Evolutionary conservation across 148 eudicot genomes (phyloP), one percentile per base, ranked within the genome.

Genomic region (Nyssa sinensis): DNA sequence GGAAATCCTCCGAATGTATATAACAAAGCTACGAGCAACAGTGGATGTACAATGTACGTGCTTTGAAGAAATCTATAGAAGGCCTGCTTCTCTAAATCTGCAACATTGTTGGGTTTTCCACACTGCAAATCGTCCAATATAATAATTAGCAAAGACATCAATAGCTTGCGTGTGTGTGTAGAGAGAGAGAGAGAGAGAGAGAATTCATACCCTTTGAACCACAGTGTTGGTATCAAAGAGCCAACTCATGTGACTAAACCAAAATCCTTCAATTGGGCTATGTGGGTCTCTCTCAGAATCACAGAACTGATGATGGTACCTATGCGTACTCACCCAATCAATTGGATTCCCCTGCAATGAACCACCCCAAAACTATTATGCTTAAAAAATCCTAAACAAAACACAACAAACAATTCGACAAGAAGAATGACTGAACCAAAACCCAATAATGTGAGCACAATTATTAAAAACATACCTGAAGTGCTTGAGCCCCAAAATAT

Each of bases 231-330:
- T 70, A 55, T 91, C 91, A 69, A 90, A 88, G 35, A 94, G 74
- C 97, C 98, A 94, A 63, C 78, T 83, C 72, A 91, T 87, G 74
- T 94, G 97, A 79, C 98, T 91, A 62, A 81, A 90, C 97, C 97
- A 94, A 79, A 94, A 90, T 34, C 98, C 97, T 78, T 91, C 91
- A 59, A 76, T 51, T 5, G 98, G 98, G 67, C 93, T 91, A 81
- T 94, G 98, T 61, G 98, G 98, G 69, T 94, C 98, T 76, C 77
- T 85, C n/a, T 84, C 89, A 7, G 94, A 62, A 74, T 94, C 98
- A 74, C 85, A 77, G 62, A 77, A 87, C 69, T 90, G 91, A 70
- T 94, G 98, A 72, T 94, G 97, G 67, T 80, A 87, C 59, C 97
- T 87, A 63, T 91, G 98, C 55, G 88, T 88, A 64, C 93, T 94